These are phyloP conservation scores for Blumeria hordei DNA, from an alignment of 2,329 filamentous ascomycete genomes.

Conservation along the genomic window DNA sequence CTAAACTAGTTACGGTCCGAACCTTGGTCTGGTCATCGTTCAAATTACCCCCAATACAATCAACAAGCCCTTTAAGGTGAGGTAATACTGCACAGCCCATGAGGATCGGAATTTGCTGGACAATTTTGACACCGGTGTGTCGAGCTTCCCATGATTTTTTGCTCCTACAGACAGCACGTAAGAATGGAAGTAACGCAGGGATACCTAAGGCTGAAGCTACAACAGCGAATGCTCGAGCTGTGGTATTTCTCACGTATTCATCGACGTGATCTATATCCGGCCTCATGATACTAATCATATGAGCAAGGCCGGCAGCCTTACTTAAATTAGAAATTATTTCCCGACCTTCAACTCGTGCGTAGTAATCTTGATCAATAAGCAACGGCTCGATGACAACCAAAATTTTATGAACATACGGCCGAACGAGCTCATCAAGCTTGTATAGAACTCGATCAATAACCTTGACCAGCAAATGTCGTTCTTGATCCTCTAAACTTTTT, in stretches of 20 bases:
- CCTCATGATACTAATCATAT: constrained; percentile 98
- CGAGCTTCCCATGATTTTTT: constrained; percentile 98
- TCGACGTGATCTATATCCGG: constrained; percentile 97
- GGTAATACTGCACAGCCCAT: constrained; percentile 96
- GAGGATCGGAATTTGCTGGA: constrained; percentile 93
- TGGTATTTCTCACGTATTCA: constrained; percentile 96
- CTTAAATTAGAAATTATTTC: constrained; percentile 97
- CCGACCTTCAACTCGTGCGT: constrained; percentile 88
- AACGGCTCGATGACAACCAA: constrained; percentile 96
- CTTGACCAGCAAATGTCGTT: constrained; percentile 93
- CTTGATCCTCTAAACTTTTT: constrained; percentile 90
- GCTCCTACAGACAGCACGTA: constrained; percentile 84
- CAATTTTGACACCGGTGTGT: constrained; percentile 96
- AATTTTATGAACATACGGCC: constrained; percentile 95
- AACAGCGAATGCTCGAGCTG: constrained; percentile 86
- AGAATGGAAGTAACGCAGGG: constrained; percentile 78
- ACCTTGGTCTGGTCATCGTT: constrained; percentile 98
- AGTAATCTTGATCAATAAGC: constrained; percentile 98
- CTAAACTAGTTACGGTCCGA: constrained; percentile 80
- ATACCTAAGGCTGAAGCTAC: constrained; percentile 92
- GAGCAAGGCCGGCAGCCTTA: constrained; percentile 87
- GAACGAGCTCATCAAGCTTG: constrained; percentile 89
- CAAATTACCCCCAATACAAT: constrained; percentile 85
- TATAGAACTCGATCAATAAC: constrained; percentile 97
- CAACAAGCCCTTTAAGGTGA: constrained; percentile 84